These are phyloP conservation scores for Huntiella decipiens DNA, from an alignment of 2,329 filamentous ascomycete genomes.

Conservation along the genomic window DNA sequence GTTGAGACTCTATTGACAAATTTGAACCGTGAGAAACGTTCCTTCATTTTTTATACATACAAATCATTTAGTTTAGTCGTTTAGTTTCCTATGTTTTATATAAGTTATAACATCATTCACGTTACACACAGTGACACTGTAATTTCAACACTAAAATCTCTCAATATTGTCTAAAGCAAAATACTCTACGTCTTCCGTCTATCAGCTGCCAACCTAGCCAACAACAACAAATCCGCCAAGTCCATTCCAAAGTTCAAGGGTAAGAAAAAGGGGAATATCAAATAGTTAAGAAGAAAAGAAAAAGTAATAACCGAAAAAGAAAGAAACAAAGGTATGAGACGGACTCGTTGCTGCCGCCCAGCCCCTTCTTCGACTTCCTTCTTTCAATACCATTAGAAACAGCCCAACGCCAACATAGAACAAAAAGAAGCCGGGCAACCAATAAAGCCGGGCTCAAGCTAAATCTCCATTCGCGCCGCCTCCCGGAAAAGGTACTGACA, in stretches of 20 bases:
- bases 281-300: constrained; percentile 9
- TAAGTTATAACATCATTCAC: too few species aligned
- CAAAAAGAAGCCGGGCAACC: constrained; percentile 7
- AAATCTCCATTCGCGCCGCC: too few species aligned
- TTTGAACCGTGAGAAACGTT: too few species aligned
- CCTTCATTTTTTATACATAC: too few species aligned
- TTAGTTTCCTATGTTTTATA: too few species aligned
- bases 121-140: too few species aligned
- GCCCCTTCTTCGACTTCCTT: constrained; percentile 1
- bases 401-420: constrained; percentile 12
- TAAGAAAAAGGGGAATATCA: constrained; percentile 10
- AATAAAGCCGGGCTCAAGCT: constrained; percentile 7
- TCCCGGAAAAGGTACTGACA: not conserved
- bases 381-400: constrained; percentile 7
- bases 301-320: constrained; percentile 10
- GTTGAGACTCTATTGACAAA: too few species aligned
- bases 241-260: constrained; percentile 3
- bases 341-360: constrained; percentile 5
- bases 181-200: too few species aligned
- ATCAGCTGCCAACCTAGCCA: too few species aligned
- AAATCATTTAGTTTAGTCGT: too few species aligned
- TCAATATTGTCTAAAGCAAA: too few species aligned
- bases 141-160: too few species aligned
- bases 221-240: constrained; percentile 1
- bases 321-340: not conserved